Conservation (phyloP, 2,329 filamentous ascomycete species). For the Didymellaceae sp. region DNA sequence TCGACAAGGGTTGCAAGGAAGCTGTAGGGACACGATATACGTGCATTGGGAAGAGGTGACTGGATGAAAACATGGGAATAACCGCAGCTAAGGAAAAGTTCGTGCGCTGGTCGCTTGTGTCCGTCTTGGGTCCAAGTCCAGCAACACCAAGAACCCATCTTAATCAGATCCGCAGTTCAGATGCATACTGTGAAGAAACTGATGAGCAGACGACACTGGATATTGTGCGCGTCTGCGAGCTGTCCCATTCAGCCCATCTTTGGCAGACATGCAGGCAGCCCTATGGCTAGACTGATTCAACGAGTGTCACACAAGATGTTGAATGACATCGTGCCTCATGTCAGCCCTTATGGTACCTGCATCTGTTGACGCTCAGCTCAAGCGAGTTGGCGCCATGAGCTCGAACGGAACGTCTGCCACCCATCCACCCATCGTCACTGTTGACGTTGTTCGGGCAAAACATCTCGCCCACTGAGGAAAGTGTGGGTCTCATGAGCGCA, state of each 20-base stretch:
- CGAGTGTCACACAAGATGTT: background rate
- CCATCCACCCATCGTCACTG: conserved; percentile 25
- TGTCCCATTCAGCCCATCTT: too few relatives aligned
- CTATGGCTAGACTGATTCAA: background rate
- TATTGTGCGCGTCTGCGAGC: too few relatives aligned
- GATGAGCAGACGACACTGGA: background rate
- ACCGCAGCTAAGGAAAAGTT: background rate
- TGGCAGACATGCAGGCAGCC: too few relatives aligned
- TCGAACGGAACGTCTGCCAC: conserved; percentile 19
- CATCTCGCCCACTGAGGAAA: conserved; percentile 10
- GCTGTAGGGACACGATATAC: too few relatives aligned
- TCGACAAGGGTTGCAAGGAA: background rate
- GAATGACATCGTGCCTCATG: conserved; percentile 13
- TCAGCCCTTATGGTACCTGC: conserved; percentile 25
- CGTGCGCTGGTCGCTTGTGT: conserved; percentile 4
- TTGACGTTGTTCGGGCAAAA: conserved; percentile 27
- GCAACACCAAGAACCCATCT: background rate
- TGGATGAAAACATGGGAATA: too few relatives aligned
- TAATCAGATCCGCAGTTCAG: background rate
- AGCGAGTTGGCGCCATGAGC: conserved; percentile 14
- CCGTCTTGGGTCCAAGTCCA: background rate
- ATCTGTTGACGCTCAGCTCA: conserved; percentile 11
- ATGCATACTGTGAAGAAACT: background rate
- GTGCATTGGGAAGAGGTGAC: too few relatives aligned
- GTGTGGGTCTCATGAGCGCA: conserved; percentile 20